Evolutionary conservation across 495 filamentous ascomycete genomes (phyloP).

Genomic region (Acidiella bohemica): DNA sequence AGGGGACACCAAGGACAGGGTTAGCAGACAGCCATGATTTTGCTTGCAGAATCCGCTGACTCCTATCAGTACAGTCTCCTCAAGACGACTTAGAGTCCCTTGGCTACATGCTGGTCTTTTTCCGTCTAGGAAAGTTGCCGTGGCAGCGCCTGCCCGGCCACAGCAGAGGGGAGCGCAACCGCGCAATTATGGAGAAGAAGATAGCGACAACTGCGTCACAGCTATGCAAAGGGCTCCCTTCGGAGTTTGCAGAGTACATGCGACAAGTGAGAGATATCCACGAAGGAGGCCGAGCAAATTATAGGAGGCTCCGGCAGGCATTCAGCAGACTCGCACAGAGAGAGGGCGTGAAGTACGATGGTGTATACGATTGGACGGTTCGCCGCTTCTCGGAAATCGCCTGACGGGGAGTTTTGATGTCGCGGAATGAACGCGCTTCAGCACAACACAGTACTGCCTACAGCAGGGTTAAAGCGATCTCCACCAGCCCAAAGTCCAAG

Average conservation of each 20-base stretch:
- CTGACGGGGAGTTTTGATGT: no score
- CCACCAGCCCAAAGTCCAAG: no score
- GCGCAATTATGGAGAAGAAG: slow-evolving; percentile 4
- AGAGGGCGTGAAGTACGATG: slow-evolving; percentile 1
- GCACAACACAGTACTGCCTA: no score
- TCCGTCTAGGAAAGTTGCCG: slow-evolving; percentile 1
- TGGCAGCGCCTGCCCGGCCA: neutral
- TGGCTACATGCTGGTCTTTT: slow-evolving; percentile 3
- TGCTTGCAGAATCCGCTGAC: neutral
- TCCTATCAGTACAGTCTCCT: neutral
- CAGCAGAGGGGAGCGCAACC: slow-evolving; percentile 2
- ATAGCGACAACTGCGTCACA: neutral
- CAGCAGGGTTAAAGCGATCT: no score
- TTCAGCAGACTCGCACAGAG: neutral
- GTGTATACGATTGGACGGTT: slow-evolving; percentile 5
- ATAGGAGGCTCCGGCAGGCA: neutral
- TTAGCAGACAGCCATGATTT: neutral
- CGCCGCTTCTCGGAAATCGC: neutral
- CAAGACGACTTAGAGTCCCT: slow-evolving; percentile 6
- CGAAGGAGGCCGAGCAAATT: neutral
- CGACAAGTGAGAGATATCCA: neutral
- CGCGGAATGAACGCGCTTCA: no score
- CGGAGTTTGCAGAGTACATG: slow-evolving; percentile 1
- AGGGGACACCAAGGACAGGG: slow-evolving; percentile 4
- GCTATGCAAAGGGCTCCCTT: slow-evolving; percentile 3